phyloP scores from a whole-genome alignment of 306 rosid species.

The Argentina anserina region DNA sequence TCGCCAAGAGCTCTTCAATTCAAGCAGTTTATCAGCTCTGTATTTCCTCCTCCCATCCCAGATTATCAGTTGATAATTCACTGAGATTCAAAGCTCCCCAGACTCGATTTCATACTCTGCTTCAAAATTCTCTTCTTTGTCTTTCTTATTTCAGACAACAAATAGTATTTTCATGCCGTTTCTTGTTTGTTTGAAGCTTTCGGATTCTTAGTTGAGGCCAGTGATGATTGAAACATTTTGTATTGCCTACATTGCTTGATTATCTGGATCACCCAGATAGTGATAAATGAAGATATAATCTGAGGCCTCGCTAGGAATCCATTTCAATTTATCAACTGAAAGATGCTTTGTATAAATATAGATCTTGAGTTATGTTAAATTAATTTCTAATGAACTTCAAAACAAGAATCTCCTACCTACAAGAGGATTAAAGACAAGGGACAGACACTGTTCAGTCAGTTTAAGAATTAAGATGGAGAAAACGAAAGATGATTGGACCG shows the following conservation, averaged over 20 bases:
- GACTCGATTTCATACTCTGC: background rate
- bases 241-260: slow-evolving; percentile 15
- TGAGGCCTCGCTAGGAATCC: background rate
- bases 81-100: background rate
- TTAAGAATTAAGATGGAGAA: too few species aligned
- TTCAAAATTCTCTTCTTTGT: background rate
- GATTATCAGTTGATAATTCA: background rate
- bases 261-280: background rate
- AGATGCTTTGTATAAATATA: background rate
- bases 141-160: background rate
- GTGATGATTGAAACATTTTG: slow-evolving; percentile 1
- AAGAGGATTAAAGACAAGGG: too few species aligned
- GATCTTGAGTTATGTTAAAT: too few species aligned
- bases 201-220: background rate
- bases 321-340: background rate
- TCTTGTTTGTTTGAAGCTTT: background rate
- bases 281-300: slow-evolving; percentile 6
- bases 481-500: too few species aligned
- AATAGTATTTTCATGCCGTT: background rate
- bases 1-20: background rate
- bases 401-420: too few species aligned
- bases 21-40: background rate
- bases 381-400: too few species aligned
- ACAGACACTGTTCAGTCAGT: too few species aligned
- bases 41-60: background rate